These are phyloP conservation scores for Aspergillus diversus DNA, from an alignment of 495 filamentous ascomycete genomes.

Conservation along the genomic window DNA sequence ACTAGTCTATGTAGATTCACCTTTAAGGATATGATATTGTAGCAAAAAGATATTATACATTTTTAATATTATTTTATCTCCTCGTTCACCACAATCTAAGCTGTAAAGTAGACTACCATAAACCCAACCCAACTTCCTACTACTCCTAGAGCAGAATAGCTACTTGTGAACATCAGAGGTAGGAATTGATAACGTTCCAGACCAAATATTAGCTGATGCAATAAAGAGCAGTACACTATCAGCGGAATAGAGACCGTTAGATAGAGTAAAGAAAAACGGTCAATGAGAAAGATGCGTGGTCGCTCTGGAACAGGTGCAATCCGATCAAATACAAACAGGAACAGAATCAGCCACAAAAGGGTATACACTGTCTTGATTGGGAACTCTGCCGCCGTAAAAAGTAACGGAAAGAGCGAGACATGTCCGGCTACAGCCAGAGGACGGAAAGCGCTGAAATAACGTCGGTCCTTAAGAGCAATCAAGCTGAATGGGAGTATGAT, in stretches of 20 bases:
- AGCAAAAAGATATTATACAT: conserved; percentile 3
- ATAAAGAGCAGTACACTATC: conserved; percentile 82
- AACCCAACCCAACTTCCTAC: conserved; percentile 97
- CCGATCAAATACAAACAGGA: conserved; percentile 82
- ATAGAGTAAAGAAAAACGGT: conserved; percentile 88
- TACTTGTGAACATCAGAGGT: conserved; percentile 95
- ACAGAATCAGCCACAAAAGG: conserved; percentile 85
- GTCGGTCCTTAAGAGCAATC: conserved; percentile 87
- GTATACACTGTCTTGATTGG: conserved; percentile 93
- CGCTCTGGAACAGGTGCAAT: conserved; percentile 79
- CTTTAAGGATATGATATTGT: not conserved
- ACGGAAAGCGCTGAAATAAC: conserved; percentile 89
- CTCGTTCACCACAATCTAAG: conserved; percentile 35
- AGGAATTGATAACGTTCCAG: conserved; percentile 79
- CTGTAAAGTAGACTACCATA: conserved; percentile 87
- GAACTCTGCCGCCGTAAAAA: conserved; percentile 91
- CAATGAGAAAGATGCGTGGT: conserved; percentile 80
- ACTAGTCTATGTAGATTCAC: no score
- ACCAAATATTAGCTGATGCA: conserved; percentile 83
- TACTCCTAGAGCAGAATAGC: conserved; percentile 93
- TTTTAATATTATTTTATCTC: conserved; percentile 1
- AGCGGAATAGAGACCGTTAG: conserved; percentile 85
- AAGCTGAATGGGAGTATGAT: conserved; percentile 96
- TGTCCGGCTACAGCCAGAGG: conserved; percentile 92
- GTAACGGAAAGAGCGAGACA: conserved; percentile 90